Evolutionary conservation across 176 grass and related monocot genomes (phyloP).

Genomic region (Eleusine indica): DNA sequence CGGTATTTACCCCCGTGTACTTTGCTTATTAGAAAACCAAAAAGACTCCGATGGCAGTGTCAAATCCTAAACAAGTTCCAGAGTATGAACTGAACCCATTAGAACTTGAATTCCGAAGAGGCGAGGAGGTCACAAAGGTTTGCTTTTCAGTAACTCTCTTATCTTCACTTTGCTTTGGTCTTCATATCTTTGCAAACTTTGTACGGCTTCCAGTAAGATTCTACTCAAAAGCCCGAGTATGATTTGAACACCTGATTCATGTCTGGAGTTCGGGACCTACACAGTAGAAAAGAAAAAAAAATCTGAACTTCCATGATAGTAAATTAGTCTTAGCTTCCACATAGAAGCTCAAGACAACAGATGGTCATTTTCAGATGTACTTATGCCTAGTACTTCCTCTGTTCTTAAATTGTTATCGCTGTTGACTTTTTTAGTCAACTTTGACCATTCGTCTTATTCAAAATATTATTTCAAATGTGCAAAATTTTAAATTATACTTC

Average conservation of each 20-base stretch:
- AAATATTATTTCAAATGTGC: too few species aligned
- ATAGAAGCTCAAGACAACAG: background rate
- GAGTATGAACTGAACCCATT: slow-evolving; percentile 95
- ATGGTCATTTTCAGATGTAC: background rate
- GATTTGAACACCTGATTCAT: background rate
- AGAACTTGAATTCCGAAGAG: slow-evolving; percentile 79
- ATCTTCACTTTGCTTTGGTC: background rate
- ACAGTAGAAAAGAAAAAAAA: background rate
- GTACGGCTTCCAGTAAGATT: background rate
- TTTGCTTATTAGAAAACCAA: slow-evolving; percentile 63
- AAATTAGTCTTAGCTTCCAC: background rate
- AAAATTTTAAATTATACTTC: too few species aligned
- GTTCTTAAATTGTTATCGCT: too few species aligned
- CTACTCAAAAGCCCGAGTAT: background rate
- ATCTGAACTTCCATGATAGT: background rate
- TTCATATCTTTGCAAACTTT: background rate
- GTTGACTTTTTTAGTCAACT: too few species aligned
- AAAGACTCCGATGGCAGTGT: slow-evolving; percentile 89
- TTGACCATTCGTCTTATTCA: too few species aligned
- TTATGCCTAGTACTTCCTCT: background rate
- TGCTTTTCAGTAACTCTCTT: slow-evolving; percentile 15
- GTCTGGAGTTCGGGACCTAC: background rate
- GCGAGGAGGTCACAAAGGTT: slow-evolving; percentile 75
- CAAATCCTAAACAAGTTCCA: slow-evolving; percentile 84
- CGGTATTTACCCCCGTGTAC: background rate